Conservation (phyloP, 768 basidiomycete genomes). For the Mycena haematopus region DNA sequence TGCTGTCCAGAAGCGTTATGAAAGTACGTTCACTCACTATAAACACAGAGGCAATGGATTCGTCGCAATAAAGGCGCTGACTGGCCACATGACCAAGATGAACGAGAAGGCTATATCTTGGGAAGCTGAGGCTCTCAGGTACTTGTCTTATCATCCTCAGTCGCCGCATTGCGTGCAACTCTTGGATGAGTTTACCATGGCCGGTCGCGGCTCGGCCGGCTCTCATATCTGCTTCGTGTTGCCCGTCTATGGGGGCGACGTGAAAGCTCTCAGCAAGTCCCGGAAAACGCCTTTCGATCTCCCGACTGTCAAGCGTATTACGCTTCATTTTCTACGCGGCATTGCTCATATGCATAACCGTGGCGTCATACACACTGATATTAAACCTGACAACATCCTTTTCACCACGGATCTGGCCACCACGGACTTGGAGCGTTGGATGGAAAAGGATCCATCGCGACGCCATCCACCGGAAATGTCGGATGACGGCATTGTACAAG, state of each 20-base stretch:
- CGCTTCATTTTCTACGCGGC: conserved; percentile 34
- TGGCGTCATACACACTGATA: conserved; percentile 37
- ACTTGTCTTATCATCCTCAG: conserved; percentile 12
- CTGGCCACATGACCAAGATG: conserved; percentile 34
- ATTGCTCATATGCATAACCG: conserved; percentile 33
- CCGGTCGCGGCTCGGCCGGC: conserved; percentile 33
- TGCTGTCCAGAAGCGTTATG: conserved; percentile 5
- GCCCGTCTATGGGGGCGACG: conserved; percentile 35
- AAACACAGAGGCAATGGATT: conserved; percentile 33
- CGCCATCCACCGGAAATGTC: conserved; percentile 32
- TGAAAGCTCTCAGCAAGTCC: conserved; percentile 29
- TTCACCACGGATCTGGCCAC: conserved; percentile 27
- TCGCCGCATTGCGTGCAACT: conserved; percentile 31
- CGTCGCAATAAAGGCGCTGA: too few species aligned
- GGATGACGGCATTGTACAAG: conserved; percentile 32
- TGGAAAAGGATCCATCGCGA: conserved; percentile 30
- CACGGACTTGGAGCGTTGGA: conserved; percentile 25
- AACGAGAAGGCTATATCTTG: conserved; percentile 25
- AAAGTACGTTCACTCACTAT: conserved; percentile 8
- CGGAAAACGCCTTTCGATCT: conserved; percentile 31
- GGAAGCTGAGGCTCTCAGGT: conserved; percentile 34
- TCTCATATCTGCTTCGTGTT: conserved; percentile 38
- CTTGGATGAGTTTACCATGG: conserved; percentile 34
- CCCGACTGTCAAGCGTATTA: conserved; percentile 36
- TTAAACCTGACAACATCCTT: conserved; percentile 39